Conservation (phyloP, 306 rosid species). For the Ormosia emarginata region DNA sequence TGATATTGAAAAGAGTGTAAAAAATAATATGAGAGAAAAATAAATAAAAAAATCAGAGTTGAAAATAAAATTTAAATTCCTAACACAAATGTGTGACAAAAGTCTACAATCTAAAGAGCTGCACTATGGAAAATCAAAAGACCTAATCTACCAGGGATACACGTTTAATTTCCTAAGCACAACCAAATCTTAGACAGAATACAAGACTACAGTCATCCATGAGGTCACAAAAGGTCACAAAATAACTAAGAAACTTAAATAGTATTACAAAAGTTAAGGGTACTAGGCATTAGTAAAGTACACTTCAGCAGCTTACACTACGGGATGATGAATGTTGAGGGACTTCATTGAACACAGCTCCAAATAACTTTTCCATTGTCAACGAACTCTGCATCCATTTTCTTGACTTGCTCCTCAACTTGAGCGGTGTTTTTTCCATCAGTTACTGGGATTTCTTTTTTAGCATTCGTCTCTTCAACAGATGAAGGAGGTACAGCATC, state of each 20-base stretch:
- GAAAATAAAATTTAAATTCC: background rate
- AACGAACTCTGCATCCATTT: slow-evolving; percentile 31
- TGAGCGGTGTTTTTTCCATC: slow-evolving; percentile 31
- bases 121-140: slow-evolving; percentile 29
- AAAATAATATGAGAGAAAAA: no score
- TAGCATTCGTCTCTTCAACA: slow-evolving; percentile 31
- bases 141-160: slow-evolving; percentile 41
- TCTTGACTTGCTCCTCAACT: slow-evolving; percentile 36
- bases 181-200: slow-evolving; percentile 24
- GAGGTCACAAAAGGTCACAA: slow-evolving; percentile 21
- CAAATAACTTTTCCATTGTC: slow-evolving; percentile 55
- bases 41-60: no score
- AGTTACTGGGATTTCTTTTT: slow-evolving; percentile 26
- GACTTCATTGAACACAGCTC: slow-evolving; percentile 35
- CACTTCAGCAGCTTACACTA: slow-evolving; percentile 40
- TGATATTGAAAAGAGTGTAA: no score
- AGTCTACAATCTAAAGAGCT: slow-evolving; percentile 32
- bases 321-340: slow-evolving; percentile 5
- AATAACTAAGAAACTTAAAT: slow-evolving; percentile 21
- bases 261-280: slow-evolving; percentile 12
- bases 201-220: slow-evolving; percentile 44
- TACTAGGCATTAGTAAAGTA: slow-evolving; percentile 11
- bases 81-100: slow-evolving; percentile 17
- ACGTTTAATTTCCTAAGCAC: slow-evolving; percentile 32
- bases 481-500: background rate